Evolutionary conservation across 2,329 filamentous ascomycete species (phyloP), one percentile per base, ranked within the genome.

Genomic region (Phaeosphaeriaceae sp.): DNA sequence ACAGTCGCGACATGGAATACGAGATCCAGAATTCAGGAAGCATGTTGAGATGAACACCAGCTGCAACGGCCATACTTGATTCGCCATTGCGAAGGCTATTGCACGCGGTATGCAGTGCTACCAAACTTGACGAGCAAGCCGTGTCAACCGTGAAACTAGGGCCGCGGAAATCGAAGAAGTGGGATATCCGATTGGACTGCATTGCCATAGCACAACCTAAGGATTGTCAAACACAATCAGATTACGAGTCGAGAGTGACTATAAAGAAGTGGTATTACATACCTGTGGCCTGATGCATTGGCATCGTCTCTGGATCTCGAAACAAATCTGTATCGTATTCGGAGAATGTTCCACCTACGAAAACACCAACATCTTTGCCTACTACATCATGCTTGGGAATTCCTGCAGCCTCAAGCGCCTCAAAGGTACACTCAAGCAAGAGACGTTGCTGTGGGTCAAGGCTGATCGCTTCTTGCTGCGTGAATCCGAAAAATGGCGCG

Each of bases 381-480:
- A 73, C 56, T 1, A 71, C 60, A 3, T 66, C 53, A 17, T 74
- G 71, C 36, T 70, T 65, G 1, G 69, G 64, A 0, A 75, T 58
- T 11, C 75, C 76, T n/a, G 69, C 76, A 56, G 68, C 76, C 48
- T 81, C 79, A 0, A 86, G 62, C 1, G 78, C 76, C 58, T 80
- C 73, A 25, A 76, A 77, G 0, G 70, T 67, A 13, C 68, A 68
- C 56, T 78, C 76, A 1, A 78, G 63, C 0, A 75, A 59, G 1
- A 73, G 58, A 0, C 75, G 68, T 46, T 78, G 75, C 41, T 77
- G 70, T 6, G 74, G 75, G 46, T 78, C 75, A 42, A 76, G 53
- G 33, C 60, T 61, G 5, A 56, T 62, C 1, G 73, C 72, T 42
- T 77, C 74, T 19, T 65, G 58, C 5, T 62, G 56, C 0, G 62